Evolutionary conservation across 257 asterid genomes (phyloP).

Genomic region (Henckelia pumila): DNA sequence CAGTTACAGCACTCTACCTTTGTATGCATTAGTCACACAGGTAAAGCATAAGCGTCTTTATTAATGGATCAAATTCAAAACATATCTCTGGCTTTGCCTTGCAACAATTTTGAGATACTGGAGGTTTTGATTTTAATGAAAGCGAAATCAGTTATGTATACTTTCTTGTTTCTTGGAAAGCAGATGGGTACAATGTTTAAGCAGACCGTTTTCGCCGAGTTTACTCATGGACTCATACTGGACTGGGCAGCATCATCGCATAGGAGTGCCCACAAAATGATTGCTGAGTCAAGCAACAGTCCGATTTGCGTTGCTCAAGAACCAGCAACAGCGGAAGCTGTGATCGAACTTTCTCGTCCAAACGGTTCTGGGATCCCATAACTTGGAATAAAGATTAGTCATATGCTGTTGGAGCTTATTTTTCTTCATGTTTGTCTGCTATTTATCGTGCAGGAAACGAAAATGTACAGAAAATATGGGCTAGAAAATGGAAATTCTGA

Average conservation of each 20-base stretch:
- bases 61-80: too few relatives aligned
- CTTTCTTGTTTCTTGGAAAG: background rate
- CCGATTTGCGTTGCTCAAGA: background rate
- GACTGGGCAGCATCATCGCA: background rate
- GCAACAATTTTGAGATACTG: background rate
- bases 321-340: background rate
- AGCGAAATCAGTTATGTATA: background rate
- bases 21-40: constrained; percentile 62
- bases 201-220: background rate
- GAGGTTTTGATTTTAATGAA: background rate
- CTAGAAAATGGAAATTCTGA: background rate
- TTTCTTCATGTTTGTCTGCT: background rate
- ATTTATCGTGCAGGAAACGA: background rate
- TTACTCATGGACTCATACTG: background rate
- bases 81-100: background rate
- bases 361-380: background rate
- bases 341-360: background rate
- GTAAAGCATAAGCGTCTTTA: constrained; percentile 19
- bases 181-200: background rate
- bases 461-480: background rate
- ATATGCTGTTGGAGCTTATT: background rate
- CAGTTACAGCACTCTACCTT: constrained; percentile 59
- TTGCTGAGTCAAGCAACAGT: background rate
- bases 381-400: background rate
- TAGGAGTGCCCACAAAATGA: background rate